phyloP scores from a whole-genome alignment of 106 monocot species.

The Apostasia ramifera region DNA sequence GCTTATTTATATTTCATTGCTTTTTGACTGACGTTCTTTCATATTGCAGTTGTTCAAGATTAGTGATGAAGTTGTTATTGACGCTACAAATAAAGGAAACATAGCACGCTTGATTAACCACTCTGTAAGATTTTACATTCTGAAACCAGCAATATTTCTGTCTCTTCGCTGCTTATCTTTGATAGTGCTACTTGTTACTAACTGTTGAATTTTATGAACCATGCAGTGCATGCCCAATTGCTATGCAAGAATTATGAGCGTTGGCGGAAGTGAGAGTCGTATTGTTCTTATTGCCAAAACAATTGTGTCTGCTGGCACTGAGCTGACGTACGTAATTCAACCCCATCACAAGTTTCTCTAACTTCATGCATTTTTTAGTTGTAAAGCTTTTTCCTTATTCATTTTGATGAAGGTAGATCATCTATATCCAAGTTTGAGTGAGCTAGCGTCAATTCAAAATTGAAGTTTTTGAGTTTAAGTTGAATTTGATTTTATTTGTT shows the following conservation, averaged over 20 bases:
- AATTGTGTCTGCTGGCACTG: slow-evolving; percentile 66
- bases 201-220: background rate
- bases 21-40: background rate
- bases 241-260: slow-evolving; percentile 98
- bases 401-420: no score
- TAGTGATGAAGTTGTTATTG: slow-evolving; percentile 90
- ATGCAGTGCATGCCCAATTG: slow-evolving; percentile 95
- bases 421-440: no score
- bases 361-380: background rate
- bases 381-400: no score
- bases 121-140: slow-evolving; percentile 49
- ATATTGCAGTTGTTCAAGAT: slow-evolving; percentile 84
- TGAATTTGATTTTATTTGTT: no score
- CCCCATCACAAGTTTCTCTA: background rate
- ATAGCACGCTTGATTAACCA: slow-evolving; percentile 94
- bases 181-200: background rate
- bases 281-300: slow-evolving; percentile 88
- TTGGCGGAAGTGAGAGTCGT: slow-evolving; percentile 65
- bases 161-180: background rate
- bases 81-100: slow-evolving; percentile 94
- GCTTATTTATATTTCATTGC: no score
- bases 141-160: background rate
- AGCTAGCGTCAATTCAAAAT: no score
- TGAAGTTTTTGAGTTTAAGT: no score
- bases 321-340: slow-evolving; percentile 54